phyloP scores from a whole-genome alignment of 2,329 filamentous ascomycete species.

The Ophiostoma populinum region DNA sequence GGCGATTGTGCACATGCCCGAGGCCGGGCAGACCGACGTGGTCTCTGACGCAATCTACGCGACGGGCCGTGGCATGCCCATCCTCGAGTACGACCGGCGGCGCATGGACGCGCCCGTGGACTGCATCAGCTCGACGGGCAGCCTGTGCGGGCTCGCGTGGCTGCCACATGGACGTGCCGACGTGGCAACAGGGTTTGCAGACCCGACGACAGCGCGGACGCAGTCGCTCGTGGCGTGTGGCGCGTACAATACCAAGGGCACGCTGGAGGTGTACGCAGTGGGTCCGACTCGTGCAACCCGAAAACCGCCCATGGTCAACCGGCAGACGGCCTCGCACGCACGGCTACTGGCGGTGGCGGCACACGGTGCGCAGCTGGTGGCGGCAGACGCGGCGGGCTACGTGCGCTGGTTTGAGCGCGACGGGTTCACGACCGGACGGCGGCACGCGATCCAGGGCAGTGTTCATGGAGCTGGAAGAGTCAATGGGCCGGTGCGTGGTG shows the following conservation, averaged over 20 bases:
- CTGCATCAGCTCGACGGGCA: slow-evolving; percentile 69
- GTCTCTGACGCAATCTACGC: slow-evolving; percentile 71
- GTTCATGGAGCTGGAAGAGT: slow-evolving; percentile 18
- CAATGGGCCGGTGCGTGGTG: no score
- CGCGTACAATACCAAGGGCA: slow-evolving; percentile 83
- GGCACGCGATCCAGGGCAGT: slow-evolving; percentile 31
- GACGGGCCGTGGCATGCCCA: slow-evolving; percentile 73
- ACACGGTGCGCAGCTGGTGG: slow-evolving; percentile 68
- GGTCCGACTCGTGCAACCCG: slow-evolving; percentile 26
- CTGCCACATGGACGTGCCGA: slow-evolving; percentile 49
- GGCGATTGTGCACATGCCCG: slow-evolving; percentile 62
- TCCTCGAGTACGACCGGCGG: slow-evolving; percentile 76
- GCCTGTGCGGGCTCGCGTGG: slow-evolving; percentile 55
- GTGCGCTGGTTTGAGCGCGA: slow-evolving; percentile 87
- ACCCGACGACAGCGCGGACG: slow-evolving; percentile 17
- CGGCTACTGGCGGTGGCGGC: slow-evolving; percentile 67
- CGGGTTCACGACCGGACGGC: slow-evolving; percentile 43
- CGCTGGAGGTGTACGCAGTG: slow-evolving; percentile 60
- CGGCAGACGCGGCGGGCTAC: slow-evolving; percentile 67
- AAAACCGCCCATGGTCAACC: slow-evolving; percentile 55
- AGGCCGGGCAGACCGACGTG: slow-evolving; percentile 28
- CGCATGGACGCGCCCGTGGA: slow-evolving; percentile 63
- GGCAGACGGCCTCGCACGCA: slow-evolving; percentile 64
- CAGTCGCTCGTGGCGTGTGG: slow-evolving; percentile 67
- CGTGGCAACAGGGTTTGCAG: not conserved